Percentiles rank a stretch among this genome's conserved stretches.
Conservation (phyloP, 805 yeast genomes). For the Metschnikowia koreensis region DNA sequence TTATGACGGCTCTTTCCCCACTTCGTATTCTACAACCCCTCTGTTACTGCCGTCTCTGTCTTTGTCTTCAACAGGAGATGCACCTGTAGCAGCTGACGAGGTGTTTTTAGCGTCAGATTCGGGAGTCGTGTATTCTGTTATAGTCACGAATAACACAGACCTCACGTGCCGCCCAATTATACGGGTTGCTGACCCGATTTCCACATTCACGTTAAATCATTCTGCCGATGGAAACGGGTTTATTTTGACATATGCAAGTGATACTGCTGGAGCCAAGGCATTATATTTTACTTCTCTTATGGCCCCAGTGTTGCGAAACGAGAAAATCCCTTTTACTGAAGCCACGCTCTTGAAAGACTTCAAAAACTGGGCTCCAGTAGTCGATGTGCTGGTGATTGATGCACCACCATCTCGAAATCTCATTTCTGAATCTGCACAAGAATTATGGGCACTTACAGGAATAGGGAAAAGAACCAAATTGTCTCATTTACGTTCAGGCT, state of each 20-base stretch:
- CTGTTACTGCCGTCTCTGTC: conserved; percentile 9
- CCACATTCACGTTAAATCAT: conserved; percentile 24
- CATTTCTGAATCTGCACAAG: conserved; percentile 27
- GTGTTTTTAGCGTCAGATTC: conserved; percentile 33
- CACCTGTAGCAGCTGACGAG: conserved; percentile 20
- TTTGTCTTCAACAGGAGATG: not conserved
- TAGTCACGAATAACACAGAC: conserved; percentile 20
- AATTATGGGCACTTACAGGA: conserved; percentile 45
- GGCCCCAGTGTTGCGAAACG: not conserved
- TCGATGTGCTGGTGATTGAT: conserved; percentile 40
- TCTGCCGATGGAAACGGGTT: conserved; percentile 15
- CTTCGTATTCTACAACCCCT: conserved; percentile 24
- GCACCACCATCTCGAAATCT: conserved; percentile 20
- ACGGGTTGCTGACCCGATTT: conserved; percentile 35
- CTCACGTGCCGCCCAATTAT: conserved; percentile 28
- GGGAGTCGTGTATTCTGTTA: conserved; percentile 34
- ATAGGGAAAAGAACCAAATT: conserved; percentile 33
- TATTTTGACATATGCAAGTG: conserved; percentile 39
- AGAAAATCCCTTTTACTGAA: conserved; percentile 21
- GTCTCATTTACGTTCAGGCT: conserved; percentile 34
- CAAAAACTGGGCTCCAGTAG: conserved; percentile 49
- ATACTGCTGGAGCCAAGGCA: conserved; percentile 39
- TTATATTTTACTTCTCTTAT: conserved; percentile 21
- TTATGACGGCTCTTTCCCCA: conserved; percentile 38
- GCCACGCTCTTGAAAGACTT: conserved; percentile 29